Base-by-base conservation (phyloP, 176 grass and related monocot genomes). In the Carex parvula region DNA sequence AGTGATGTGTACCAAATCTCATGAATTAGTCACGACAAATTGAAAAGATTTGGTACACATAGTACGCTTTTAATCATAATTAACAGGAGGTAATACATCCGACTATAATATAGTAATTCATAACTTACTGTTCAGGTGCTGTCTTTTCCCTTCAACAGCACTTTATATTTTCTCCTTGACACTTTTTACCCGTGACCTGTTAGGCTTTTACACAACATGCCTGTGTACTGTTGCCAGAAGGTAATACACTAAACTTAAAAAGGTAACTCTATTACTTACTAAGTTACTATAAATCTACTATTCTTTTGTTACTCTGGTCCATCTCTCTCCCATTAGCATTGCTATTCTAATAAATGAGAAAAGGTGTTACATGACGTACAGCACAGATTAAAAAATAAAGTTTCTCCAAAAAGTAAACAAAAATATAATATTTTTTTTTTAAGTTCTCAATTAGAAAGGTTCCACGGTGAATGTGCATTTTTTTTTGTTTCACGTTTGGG, bases 151-250 rank as follows among this genome's bases (percentile, higher is more conserved):
- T 64, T 48, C 15, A 35, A 81, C 35, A 55, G 22, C 10, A 11
- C 37, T 44, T 53, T 65, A n/a, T 82, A n/a, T 67, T 66, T 18
- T 24, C 22, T 8, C 63, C 42, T 54, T 18, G 24, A 64, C 81
- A 17, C 61, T 83, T 83, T 83, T 83, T 67, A 83, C 37, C 18
- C 80, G 80, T 83, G 61, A 50, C 46, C 62, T 83, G 29, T 26
- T 5, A 30, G 3, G 33, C 33, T 35, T 42, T 44, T 6, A 32
- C 21, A 69, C 42, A 8, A 18, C 81, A 68, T 68, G 62, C 81
- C 14, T 52, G 4, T 83, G 62, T 63, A 65, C 62, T 55, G 57
- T 5, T 68, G 58, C 18, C 48, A 30, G 13, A 67, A 26, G 13
- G 2, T 50, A 42, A 83, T 29, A 52, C 20, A 64, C 60, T 17